Base-by-base conservation (phyloP, 345 rosid species). In the Salix exigua region DNA sequence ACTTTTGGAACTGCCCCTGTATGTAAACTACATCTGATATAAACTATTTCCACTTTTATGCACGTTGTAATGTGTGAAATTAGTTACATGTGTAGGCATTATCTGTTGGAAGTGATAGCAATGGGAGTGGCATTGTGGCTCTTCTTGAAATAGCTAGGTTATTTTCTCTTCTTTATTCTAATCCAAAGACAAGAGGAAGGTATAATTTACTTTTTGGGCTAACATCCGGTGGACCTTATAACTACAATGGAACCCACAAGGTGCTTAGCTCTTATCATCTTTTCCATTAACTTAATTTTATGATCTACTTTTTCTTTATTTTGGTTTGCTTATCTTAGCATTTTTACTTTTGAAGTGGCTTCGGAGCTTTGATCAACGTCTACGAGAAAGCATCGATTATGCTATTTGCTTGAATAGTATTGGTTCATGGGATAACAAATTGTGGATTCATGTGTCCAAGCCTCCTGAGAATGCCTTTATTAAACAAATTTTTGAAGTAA, bases 1-100 rank as follows among this genome's bases (percentile, higher is more conserved):
- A 88, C 99, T 11, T 91, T 96, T 76, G 99, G 98, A 74, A 91
- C 97, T 82, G 94, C 94, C 85, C 99, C 99, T 76, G 99, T 96
- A 87, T 25, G 94, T 88, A 60, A 63, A 60, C 65, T 76, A 48
- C 40, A 50, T 13, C 14, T 2, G 26, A 18, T 19, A 11, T 37
- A 58, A 21, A 64, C 6, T n/a, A 30, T 38, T 71, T 8, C 72
- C 21, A 71, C 67, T 68, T 71, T 10, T 21, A 1, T 73, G 44
- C 25, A 38, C 42, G 38, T 1, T 50, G 37, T 80, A 71, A 74
- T 62, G 60, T 75, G 37, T 61, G 60, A 61, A 55, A 70, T 44
- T 71, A 77, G 79, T 79, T 80, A 19, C 76, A 61, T 72, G 12
- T 87, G 85, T 83, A 93, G 99, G 98, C 97, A 81, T 83, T 96